Percentiles rank a stretch among this genome's conserved stretches.
These are phyloP conservation scores for Fomitopsis palustris DNA, from an alignment of 1,284 basidiomycete species.

Conservation along the genomic window DNA sequence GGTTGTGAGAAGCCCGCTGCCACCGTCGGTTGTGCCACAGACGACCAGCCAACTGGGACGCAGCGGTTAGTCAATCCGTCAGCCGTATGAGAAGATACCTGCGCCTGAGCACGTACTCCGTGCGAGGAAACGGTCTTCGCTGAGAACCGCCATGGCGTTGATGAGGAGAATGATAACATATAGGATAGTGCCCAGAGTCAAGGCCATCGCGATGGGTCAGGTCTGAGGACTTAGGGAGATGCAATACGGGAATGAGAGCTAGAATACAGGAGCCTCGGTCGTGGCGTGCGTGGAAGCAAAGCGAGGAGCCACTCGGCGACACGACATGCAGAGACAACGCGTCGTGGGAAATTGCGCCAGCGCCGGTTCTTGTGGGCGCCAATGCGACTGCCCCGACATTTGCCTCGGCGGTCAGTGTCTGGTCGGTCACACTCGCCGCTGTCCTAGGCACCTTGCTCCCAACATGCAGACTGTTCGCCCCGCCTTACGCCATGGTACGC, in stretches of 20 bases:
- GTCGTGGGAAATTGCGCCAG: constrained; percentile 3
- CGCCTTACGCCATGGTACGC: constrained; percentile 22
- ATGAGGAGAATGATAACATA: constrained; percentile 80
- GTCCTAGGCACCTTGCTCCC: constrained; percentile 3
- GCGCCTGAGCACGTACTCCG: constrained; percentile 58
- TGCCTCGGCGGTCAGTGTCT: too few relatives aligned
- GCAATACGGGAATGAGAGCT: background rate
- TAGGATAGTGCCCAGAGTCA: constrained; percentile 61
- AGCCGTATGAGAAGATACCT: constrained; percentile 7
- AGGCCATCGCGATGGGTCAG: constrained; percentile 31
- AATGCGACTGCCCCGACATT: background rate
- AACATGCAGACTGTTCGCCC: constrained; percentile 33
- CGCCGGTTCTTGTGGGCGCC: background rate
- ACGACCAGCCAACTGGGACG: constrained; percentile 87
- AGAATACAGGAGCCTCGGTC: constrained; percentile 1
- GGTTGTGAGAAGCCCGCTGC: constrained; percentile 58
- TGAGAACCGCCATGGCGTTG: constrained; percentile 92
- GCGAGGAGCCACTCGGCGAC: background rate
- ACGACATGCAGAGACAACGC: background rate
- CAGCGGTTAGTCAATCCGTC: background rate
- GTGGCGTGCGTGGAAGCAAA: background rate
- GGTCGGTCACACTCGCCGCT: background rate
- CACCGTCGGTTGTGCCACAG: constrained; percentile 52
- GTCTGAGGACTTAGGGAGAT: background rate
- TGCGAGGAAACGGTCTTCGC: constrained; percentile 92